Evolutionary conservation across 2,329 filamentous ascomycete species (phyloP).

Genomic region (Fusarium ambrosium): DNA sequence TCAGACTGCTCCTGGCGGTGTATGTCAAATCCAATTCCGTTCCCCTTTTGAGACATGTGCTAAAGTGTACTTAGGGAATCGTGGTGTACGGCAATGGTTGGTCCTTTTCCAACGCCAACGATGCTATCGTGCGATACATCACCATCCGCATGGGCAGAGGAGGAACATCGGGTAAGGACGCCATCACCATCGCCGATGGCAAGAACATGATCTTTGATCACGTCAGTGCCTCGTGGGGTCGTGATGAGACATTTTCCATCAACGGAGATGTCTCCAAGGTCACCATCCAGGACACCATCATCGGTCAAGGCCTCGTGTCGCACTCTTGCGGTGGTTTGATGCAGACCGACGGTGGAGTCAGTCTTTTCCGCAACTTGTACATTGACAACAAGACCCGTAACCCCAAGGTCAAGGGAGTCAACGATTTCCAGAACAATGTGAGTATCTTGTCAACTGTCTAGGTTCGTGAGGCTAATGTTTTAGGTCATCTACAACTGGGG

Average conservation of each 20-base stretch:
- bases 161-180: constrained; percentile 67
- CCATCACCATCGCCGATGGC: constrained; percentile 65
- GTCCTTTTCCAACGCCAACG: constrained; percentile 65
- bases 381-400: constrained; percentile 70
- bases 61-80: constrained; percentile 51
- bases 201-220: constrained; percentile 70
- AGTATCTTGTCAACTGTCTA: not conserved
- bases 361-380: constrained; percentile 67
- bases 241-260: constrained; percentile 68
- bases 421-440: constrained; percentile 64
- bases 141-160: constrained; percentile 66
- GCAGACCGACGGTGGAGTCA: constrained; percentile 63
- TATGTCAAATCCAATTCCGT: constrained; percentile 43
- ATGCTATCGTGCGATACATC: constrained; percentile 68
- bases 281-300: constrained; percentile 66
- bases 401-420: constrained; percentile 69
- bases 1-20: constrained; percentile 63
- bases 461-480: not conserved
- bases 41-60: not conserved
- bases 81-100: constrained; percentile 68
- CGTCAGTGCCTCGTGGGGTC: constrained; percentile 66
- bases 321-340: constrained; percentile 67
- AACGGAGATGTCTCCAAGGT: constrained; percentile 62
- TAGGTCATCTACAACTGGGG: constrained; percentile 70
- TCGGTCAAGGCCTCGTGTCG: constrained; percentile 66